Conservation (phyloP, 257 asterid species). For the Gardenia jasminoides region DNA sequence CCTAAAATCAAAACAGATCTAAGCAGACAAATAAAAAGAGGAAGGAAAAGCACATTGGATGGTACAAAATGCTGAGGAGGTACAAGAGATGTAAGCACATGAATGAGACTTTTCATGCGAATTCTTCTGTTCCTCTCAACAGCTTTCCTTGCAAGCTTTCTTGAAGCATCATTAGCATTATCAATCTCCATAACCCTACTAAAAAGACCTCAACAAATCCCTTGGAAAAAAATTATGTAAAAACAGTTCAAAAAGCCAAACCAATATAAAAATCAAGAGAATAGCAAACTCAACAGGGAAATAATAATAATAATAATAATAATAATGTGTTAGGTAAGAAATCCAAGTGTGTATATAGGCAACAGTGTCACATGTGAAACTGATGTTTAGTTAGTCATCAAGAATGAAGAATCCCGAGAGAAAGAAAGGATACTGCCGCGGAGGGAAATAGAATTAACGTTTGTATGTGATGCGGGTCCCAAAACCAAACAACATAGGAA, state of each 20-base stretch:
- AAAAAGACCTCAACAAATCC: not conserved
- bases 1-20: too few species aligned
- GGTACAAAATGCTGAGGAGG: slow-evolving; percentile 28
- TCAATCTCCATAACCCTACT: not conserved
- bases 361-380: too few species aligned
- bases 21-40: not conserved
- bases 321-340: not conserved
- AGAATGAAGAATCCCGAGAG: not conserved
- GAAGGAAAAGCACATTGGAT: slow-evolving; percentile 15
- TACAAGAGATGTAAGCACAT: slow-evolving; percentile 23
- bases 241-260: not conserved
- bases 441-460: not conserved
- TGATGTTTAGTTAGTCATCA: not conserved
- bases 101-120: slow-evolving; percentile 23
- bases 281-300: not conserved
- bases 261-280: too few species aligned
- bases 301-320: too few species aligned
- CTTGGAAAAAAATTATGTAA: not conserved
- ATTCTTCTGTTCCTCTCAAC: slow-evolving; percentile 30
- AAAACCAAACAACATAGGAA: too few species aligned
- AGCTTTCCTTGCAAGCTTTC: slow-evolving; percentile 19
- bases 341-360: not conserved
- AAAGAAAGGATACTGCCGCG: too few species aligned
- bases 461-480: not conserved
- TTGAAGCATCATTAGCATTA: not conserved